Evolutionary conservation across 495 filamentous ascomycete species (phyloP), one percentile per base, ranked within the genome.

Genomic region (Articulospora tetracladia): DNA sequence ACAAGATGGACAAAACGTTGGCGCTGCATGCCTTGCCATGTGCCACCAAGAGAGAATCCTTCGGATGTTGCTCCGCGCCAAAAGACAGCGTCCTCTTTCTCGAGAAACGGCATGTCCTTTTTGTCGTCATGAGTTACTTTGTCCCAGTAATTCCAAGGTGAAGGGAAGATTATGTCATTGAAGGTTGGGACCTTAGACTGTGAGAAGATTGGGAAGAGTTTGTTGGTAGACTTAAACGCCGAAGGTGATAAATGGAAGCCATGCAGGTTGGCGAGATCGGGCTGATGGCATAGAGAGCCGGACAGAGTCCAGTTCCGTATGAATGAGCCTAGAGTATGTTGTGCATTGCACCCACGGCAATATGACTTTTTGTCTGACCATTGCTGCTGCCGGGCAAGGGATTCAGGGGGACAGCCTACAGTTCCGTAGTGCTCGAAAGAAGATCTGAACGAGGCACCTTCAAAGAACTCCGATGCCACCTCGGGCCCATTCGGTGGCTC

Each of bases 131-230:
- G 83, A 1, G 77, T 78, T 73, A 91, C 92, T n/a, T 86, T 82
- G 53, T 79, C 73, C 49, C 91, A 84, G n/a, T 89, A 76, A 52
- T 81, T 80, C 75, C 85, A 87, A 53, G 89, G 83, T 0, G 86
- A 83, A 0, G 90, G 90, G 56, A 94, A 83, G 24, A 93, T 77
- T 60, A 93, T 88, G 57, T 93, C 90, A 68, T 90, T 92, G 73
- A 91, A 92, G 53, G 87, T 82, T 36, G 82, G 79, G 49, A 92
- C 76, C 69, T 94, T 93, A 66, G 81, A 87, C 51, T 87, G 88
- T 50, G 87, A 82, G 64, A 94, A 93, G n/a, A 92, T 69, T 0
- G 90, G 90, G 27, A 91, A 75, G 28, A 92, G 72, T 27, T 77
- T 74, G 60, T 78, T 71, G 23, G 81, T 81, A 0, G 79, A 76